These are phyloP conservation scores for Schrenkiella parvula DNA, from an alignment of 345 rosid genomes.

Conservation along the genomic window DNA sequence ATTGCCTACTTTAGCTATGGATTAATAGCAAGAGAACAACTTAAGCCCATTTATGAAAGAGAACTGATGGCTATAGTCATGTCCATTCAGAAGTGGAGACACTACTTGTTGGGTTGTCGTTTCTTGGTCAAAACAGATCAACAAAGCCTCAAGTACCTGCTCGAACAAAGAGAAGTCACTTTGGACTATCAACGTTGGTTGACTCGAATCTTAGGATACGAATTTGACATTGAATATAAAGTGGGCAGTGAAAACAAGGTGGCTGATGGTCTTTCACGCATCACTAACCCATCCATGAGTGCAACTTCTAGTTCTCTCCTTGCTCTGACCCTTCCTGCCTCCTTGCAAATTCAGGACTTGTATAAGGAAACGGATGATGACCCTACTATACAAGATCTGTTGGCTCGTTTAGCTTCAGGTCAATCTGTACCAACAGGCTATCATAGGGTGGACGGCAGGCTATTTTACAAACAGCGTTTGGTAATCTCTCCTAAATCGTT, in stretches of 20 bases:
- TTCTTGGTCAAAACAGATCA: not conserved
- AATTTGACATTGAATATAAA: not conserved
- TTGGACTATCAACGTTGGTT: not conserved
- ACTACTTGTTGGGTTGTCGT: too few species aligned
- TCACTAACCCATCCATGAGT: too few species aligned
- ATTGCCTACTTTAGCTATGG: not conserved
- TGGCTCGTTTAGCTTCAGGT: too few species aligned
- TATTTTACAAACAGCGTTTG: too few species aligned
- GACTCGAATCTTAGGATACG: not conserved
- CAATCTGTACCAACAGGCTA: too few species aligned
- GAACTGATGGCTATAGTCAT: not conserved
- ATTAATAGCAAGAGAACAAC: not conserved
- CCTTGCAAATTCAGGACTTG: too few species aligned
- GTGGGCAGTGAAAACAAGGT: not conserved
- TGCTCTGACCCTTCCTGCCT: too few species aligned
- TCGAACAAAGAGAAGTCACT: not conserved
- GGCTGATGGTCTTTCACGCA: not conserved
- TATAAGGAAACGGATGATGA: too few species aligned
- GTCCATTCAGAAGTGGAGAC: too few species aligned
- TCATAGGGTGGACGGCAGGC: too few species aligned
- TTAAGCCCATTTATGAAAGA: not conserved
- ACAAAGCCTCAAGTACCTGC: not conserved
- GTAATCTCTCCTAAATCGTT: too few species aligned
- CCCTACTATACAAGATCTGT: not conserved
- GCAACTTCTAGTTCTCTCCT: too few species aligned